Evolutionary conservation across 345 rosid species (phyloP), one percentile per base, ranked within the genome.

Genomic region (Atalantia buxifolia): DNA sequence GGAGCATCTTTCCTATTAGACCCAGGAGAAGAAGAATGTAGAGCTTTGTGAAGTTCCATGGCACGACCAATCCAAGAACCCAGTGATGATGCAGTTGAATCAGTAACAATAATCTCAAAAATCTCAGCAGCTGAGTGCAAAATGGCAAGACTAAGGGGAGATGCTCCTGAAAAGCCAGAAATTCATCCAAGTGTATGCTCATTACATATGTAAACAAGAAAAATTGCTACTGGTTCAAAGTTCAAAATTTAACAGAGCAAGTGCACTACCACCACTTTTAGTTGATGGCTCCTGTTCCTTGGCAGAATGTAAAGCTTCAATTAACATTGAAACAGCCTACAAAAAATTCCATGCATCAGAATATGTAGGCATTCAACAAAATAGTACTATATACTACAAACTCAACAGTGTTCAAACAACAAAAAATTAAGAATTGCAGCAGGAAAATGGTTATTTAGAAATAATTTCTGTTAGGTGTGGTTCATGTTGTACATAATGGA

Each of bases 41-140:
- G 85, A 55, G 95, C 99, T 83, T 89, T 88, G 77, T 95, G 94
- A 83, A 95, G 96, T 80, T 91, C 94, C 72, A 90, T 84, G 62
- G 98, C 97, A 87, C 92, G 88, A 77, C 87, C 94, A 70, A 95
- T 90, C 99, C 99, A 95, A 81, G 96, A 89, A 84, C 82, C 89
- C 81, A 94, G 77, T 79, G 97, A 92, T n/a, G 92, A 88, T 82
- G 95, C 91, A 81, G 90, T 90, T 80, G 98, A 88, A 89, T 94
- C 98, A 68, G 91, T 90, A 77, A 92, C 97, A 85, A 96, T 86
- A 77, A 91, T 87, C 83, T 96, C 99, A 84, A 96, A 90, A 85
- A 94, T 94, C 85, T 96, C 99, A 69, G 98, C 97, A 78, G 97
- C 94, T 16, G 99, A 92, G 87, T 94, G 99, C 83, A 93, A 91